These are phyloP conservation scores for Heterobasidion annosum DNA, from an alignment of 1,284 basidiomycete species.

Conservation along the genomic window DNA sequence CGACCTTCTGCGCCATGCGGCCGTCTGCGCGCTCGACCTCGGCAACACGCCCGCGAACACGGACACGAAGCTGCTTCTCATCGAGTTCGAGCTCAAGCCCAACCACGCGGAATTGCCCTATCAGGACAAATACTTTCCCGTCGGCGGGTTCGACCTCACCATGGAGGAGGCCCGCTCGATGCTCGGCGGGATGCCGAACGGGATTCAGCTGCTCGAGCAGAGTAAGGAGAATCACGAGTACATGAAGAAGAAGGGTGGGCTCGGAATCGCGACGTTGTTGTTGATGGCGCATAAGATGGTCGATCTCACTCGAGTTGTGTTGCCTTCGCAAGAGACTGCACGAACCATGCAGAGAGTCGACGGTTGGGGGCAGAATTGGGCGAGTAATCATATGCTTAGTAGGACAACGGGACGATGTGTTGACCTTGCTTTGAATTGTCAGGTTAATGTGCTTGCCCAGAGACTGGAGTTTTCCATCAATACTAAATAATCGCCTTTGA, in stretches of 20 bases:
- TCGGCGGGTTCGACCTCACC: not conserved
- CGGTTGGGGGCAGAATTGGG: constrained; percentile 1
- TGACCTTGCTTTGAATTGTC: too few relatives aligned
- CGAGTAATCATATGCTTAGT: not conserved
- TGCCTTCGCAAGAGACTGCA: not conserved
- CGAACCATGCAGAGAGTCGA: not conserved
- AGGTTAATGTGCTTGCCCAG: too few relatives aligned
- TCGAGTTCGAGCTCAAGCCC: not conserved
- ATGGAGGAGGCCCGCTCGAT: not conserved
- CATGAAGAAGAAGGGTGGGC: constrained; percentile 4
- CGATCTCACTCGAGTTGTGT: not conserved
- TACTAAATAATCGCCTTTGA: too few relatives aligned
- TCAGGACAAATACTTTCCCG: not conserved
- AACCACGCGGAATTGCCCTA: not conserved
- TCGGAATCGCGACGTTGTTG: constrained; percentile 1
- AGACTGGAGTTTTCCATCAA: too few relatives aligned
- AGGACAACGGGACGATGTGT: too few relatives aligned
- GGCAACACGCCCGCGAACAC: not conserved
- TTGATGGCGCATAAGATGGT: constrained; percentile 1
- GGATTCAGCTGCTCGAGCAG: constrained; percentile 1
- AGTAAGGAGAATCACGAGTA: constrained; percentile 1
- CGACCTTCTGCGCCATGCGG: constrained; percentile 1
- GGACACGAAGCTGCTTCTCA: not conserved
- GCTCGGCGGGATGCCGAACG: not conserved
- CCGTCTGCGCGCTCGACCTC: constrained; percentile 1